Evolutionary conservation across 2,329 filamentous ascomycete species (phyloP), one percentile per base, ranked within the genome.

Genomic region (Didymella glomerata): DNA sequence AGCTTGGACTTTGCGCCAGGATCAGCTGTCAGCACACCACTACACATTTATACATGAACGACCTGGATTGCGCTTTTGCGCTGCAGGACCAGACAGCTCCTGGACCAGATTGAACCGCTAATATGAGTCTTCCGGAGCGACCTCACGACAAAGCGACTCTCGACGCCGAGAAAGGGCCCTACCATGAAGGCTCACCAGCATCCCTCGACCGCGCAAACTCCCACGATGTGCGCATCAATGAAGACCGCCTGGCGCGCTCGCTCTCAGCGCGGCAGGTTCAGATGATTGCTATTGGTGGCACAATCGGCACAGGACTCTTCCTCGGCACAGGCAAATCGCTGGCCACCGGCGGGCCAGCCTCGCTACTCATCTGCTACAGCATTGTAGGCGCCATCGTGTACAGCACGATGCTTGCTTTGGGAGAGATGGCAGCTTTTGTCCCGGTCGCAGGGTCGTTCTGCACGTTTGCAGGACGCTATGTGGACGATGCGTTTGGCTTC

Each of bases 251-350:
- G 20, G 64, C 66, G 18, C 68, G 70, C 48, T 66, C 68, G 9
- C 67, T 73, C 16, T 67, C 63, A 11, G 66, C 78, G 42, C 80
- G 85, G 52, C 85, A 87, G 69, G 76, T 87, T 51, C 83, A 87
- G 71, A 86, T 87, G 84, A 86, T 87, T 69, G 83, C 84, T 52
- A 86, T 86, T 16, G 84, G 84, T 62, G 85, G 85, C 54, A 84
- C 84, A 11, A 87, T 87, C 58, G 85, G 85, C 66, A 85, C 85
- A 62, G 85, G 85, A 67, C 83, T 87, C 71, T 86, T 87, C 68
- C 83, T 87, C 64, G 84, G 84, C 57, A 85, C 84, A 14, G 85
- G 85, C 58, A 76, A 78, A 62, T 83, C 84, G 22, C 76, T 87
- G 9, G 73, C 74, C 54, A 81, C 79, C 48, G 85, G 84, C 71